Base-by-base conservation (phyloP, 2,329 filamentous ascomycete genomes). In the Penicillium glabrum region DNA sequence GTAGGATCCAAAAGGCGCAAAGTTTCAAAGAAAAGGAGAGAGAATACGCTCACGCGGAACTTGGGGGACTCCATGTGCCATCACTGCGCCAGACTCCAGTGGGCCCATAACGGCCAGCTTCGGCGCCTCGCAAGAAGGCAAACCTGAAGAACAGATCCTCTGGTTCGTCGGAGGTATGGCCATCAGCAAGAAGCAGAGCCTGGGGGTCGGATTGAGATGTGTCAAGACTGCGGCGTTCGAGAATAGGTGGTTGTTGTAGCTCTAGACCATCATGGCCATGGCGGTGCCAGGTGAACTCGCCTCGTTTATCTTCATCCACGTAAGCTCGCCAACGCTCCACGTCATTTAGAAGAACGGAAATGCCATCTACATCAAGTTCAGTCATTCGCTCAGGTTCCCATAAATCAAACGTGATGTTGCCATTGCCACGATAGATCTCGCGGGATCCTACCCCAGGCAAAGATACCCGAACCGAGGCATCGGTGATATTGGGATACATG, bases 271-370 rank as follows among this genome's bases (percentile, higher is more conserved):
- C 67, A 55, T 74, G 73, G 2, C 75, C 75, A 54, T 73, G 74
- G 21, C 75, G 74, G 52, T 75, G 73, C 81, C 81, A 84, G 0
- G 78, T 82, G 60, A 82, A 84, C 54, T 80, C 75, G 33, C 78
- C 79, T 4, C 64, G 69, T 37, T 71, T 67, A 35, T 77, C 70
- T 53, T 81, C 79, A 55, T 86, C 83, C 21, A 78, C 69, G 65
- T 84, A 87, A 2, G 80, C 82, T 6, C 82, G 74, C 71, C 82
- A 86, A 33, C 84, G 76, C 67, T 88, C 85, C 1, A 88, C 85
- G 51, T 88, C 85, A 61, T 87, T 87, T 56, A 87, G 81, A 3
- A 87, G 72, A 3, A 87, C 78, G 27, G 81, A 84, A 10, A 87
- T 71, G 1, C 85, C 85, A 56, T 87, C 85, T 24, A 80, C 75